phyloP scores from a whole-genome alignment of 768 basidiomycete species.

The Boletus sensibilis region DNA sequence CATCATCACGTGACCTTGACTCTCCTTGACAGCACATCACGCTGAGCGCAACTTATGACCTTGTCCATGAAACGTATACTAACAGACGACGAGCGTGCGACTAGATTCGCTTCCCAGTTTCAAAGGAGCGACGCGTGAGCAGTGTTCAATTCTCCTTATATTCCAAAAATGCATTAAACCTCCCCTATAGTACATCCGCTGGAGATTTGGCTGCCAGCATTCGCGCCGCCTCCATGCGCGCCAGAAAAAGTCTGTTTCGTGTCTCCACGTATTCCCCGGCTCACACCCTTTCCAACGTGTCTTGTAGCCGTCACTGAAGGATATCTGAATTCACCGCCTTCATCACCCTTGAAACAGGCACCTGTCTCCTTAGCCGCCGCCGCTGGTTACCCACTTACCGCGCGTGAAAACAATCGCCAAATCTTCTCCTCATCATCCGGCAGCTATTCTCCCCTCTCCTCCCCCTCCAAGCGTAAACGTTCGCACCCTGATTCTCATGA shows the following conservation, averaged over 20 bases:
- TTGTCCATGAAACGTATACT: conserved; percentile 37
- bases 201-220: conserved; percentile 54
- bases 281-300: conserved; percentile 27
- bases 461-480: conserved; percentile 39
- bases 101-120: conserved; percentile 22
- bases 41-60: not conserved
- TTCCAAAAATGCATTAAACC: conserved; percentile 11
- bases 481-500: conserved; percentile 20
- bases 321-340: conserved; percentile 47
- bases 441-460: conserved; percentile 31
- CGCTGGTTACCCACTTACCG: conserved; percentile 47
- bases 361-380: conserved; percentile 19
- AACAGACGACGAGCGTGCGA: conserved; percentile 32
- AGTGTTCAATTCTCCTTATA: conserved; percentile 9
- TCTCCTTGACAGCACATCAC: not conserved
- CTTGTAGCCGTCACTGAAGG: conserved; percentile 59
- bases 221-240: conserved; percentile 55
- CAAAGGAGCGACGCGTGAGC: conserved; percentile 28
- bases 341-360: conserved; percentile 32
- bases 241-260: conserved; percentile 54
- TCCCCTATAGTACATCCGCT: conserved; percentile 36
- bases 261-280: conserved; percentile 21
- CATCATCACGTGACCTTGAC: conserved; percentile 9
- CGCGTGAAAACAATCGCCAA: conserved; percentile 55
- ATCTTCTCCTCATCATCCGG: conserved; percentile 41